These are phyloP conservation scores for Penicillium argentinense DNA, from an alignment of 495 filamentous ascomycete species.

Conservation along the genomic window DNA sequence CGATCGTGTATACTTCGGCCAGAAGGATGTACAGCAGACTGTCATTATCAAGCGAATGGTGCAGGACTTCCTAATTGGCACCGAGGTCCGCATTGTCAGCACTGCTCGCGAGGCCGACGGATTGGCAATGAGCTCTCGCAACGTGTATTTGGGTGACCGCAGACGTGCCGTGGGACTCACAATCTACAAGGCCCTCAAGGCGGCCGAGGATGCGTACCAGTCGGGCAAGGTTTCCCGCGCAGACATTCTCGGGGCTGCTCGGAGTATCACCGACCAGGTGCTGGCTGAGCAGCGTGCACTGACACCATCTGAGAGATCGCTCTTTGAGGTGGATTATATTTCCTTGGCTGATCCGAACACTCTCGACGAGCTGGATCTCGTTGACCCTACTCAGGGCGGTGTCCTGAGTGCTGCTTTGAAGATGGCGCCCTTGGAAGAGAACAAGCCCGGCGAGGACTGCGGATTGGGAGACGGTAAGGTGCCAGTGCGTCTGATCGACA, in stretches of 20 bases:
- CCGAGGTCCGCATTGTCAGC: conserved; percentile 67
- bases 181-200: conserved; percentile 63
- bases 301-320: conserved; percentile 58
- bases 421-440: conserved; percentile 78
- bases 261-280: conserved; percentile 46
- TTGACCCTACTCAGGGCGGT: conserved; percentile 64
- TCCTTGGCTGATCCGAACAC: conserved; percentile 80
- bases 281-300: conserved; percentile 63
- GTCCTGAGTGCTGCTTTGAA: conserved; percentile 88
- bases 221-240: conserved; percentile 56
- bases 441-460: conserved; percentile 63
- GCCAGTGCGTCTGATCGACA: conserved; percentile 89
- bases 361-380: conserved; percentile 73
- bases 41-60: conserved; percentile 87
- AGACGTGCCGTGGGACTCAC: conserved; percentile 71
- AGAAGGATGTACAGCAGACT: conserved; percentile 97
- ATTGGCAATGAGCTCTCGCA: conserved; percentile 89
- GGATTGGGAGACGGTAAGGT: conserved; percentile 68
- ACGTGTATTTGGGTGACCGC: conserved; percentile 83
- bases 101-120: conserved; percentile 82
- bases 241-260: conserved; percentile 68
- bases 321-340: conserved; percentile 86
- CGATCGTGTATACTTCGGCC: conserved; percentile 91
- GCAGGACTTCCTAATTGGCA: conserved; percentile 80
- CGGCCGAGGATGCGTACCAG: conserved; percentile 67